These are phyloP conservation scores for Neocallimastix lanati DNA, from an alignment of 192 early-diverging fungal genomes.

Conservation along the genomic window DNA sequence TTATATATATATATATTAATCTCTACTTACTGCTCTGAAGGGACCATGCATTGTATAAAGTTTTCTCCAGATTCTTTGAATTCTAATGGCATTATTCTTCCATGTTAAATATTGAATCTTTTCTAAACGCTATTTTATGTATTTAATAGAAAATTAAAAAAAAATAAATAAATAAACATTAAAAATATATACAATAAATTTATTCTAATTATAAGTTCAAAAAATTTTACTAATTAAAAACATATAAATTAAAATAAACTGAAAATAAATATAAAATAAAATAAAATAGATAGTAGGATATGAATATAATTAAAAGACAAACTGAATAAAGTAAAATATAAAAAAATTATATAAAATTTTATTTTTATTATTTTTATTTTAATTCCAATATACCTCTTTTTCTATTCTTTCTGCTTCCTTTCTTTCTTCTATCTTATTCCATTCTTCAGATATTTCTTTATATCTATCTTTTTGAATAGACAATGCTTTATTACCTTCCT, in stretches of 20 bases:
- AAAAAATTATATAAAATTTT: too few species aligned
- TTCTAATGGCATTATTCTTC: background rate
- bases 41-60: background rate
- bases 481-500: background rate
- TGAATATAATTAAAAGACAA: too few species aligned
- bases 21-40: background rate
- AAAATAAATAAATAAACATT: background rate
- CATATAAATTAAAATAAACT: too few species aligned
- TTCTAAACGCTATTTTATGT: background rate
- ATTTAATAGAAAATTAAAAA: background rate
- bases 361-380: too few species aligned
- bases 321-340: too few species aligned
- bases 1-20: too few species aligned
- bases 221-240: too few species aligned
- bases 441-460: background rate
- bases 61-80: background rate
- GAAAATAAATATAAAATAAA: too few species aligned
- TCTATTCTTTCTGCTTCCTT: background rate
- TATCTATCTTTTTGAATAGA: background rate
- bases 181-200: too few species aligned
- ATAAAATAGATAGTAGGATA: too few species aligned
- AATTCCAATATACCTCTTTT: background rate
- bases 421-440: background rate
- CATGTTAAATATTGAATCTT: background rate
- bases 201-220: too few species aligned